Base-by-base conservation (phyloP, 768 basidiomycete genomes). In the Serendipita vermifera region DNA sequence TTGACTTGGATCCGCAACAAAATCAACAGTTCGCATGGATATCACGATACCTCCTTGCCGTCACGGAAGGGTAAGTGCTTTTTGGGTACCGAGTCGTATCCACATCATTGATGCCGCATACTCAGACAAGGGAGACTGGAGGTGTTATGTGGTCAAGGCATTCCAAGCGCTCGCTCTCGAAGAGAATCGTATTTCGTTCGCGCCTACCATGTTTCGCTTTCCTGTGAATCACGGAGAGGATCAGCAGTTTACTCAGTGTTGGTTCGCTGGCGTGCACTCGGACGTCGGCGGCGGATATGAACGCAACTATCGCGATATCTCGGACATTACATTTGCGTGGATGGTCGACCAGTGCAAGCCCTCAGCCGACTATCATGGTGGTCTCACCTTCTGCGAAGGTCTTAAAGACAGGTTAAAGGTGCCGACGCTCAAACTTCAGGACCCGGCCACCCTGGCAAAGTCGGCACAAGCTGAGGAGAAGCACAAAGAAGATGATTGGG, bases 141-240 rank as follows among this genome's bases (percentile, higher is more conserved):
- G n/a, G n/a, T n/a, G n/a, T n/a, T n/a, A n/a, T n/a, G n/a, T 67
- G 11, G 57, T 61, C 3, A 32, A 48, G 13, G 64, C 64, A 1
- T 55, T 65, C n/a, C 67, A 68, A 51, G 64, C 63, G 4, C n/a
- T 68, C 24, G 57, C 64, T 1, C 24, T 67, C 22, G 57, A 66
- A 15, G 67, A 67, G 41, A 58, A 61, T 43, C 55, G 66, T 4
- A 26, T 61, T 24, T 58, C 58, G 38, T 68, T 64, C 59, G 33
- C 57, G 20, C 64, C 63, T 2, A 60, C 61, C 1, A 40, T 65
- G 5, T 64, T 62, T 60, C 40, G 38, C 22, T 32, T 57, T 27
- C 26, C 9, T 33, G 58, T 55, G 1, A 26, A 36, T 33, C 55
- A 20, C 22, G 24, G 53, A 9, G 3, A 27, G 14, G 57, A 24